Conservation (phyloP, 2,329 filamentous ascomycete species). For the Berkeleyomyces basicola region DNA sequence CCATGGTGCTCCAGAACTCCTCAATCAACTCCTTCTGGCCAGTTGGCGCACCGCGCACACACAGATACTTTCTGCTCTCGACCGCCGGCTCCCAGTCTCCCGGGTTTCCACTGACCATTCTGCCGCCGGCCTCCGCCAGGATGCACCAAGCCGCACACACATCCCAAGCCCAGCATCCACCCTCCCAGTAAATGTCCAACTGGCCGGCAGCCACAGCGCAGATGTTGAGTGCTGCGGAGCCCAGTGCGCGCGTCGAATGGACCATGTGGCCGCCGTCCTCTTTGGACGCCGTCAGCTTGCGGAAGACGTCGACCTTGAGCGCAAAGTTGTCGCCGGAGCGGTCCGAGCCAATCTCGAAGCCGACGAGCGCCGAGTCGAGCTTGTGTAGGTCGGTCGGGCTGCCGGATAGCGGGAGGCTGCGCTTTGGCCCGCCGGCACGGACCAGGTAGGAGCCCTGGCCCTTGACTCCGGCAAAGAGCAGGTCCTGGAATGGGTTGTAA, state of each 20-base stretch:
- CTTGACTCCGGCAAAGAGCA: conserved; percentile 51
- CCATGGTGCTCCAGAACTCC: conserved; percentile 47
- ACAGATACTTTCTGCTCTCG: conserved; percentile 45
- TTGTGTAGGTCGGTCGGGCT: conserved; percentile 39
- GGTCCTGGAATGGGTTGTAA: conserved; percentile 61
- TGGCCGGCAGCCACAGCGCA: conserved; percentile 55
- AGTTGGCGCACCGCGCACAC: conserved; percentile 40
- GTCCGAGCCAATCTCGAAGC: conserved; percentile 57
- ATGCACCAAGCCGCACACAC: conserved; percentile 71
- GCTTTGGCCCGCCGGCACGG: conserved; percentile 24
- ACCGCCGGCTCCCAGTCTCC: conserved; percentile 50
- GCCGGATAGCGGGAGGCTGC: conserved; percentile 25
- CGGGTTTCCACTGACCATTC: conserved; percentile 56
- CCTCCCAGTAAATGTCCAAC: conserved; percentile 66
- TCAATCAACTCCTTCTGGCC: conserved; percentile 46
- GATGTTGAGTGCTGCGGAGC: conserved; percentile 59
- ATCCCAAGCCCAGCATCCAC: conserved; percentile 74
- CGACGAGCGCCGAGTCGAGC: conserved; percentile 48
- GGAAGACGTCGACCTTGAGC: conserved; percentile 51
- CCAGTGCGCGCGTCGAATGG: conserved; percentile 53
- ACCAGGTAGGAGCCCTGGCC: conserved; percentile 49
- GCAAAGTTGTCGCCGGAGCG: conserved; percentile 54
- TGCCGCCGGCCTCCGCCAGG: conserved; percentile 54
- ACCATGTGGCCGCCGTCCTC: conserved; percentile 58
- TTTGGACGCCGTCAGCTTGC: conserved; percentile 37